Evolutionary conservation across 768 basidiomycete genomes (phyloP), one percentile per base, ranked within the genome.

Genomic region (Trametes cubensis): DNA sequence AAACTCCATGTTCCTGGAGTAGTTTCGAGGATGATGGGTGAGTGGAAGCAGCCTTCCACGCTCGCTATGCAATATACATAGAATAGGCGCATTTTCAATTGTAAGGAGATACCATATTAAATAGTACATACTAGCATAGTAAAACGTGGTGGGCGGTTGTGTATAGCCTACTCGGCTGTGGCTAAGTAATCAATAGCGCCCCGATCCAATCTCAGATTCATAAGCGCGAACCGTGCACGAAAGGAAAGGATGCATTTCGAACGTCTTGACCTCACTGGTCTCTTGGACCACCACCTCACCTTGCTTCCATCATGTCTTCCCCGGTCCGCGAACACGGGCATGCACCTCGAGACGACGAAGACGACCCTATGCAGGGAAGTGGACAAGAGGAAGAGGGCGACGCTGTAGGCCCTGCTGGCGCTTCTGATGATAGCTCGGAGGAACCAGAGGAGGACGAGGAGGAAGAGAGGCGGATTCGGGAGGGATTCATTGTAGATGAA

Each of bases 401-500:
- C 55, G 81, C 77, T 20, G 83, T 81, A 56, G 84, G 79, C 25
- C 58, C 41, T 23, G 86, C 86, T 42, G 79, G 77, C 57, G 76
- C 76, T 58, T 84, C 86, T 20, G 90, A 90, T 71, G 92, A 94
- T 75, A 94, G 92, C 73, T 94, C 92, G 47, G 92, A 93, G 69
- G 91, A 94, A 70, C 89, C 85, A 39, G 92, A 95, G 40, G 94
- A 96, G 50, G 94, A 96, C 70, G 90, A 87, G 68, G 95, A 96
- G 64, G 94, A 94, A 77, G 89, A 80, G 68, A 82, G 84, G 60
- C 80, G 84, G 59, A 85, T 97, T 58, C 79, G 86, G 53, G 91
- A 95, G 52, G 95, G 92, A 0, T 97, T 98, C 72, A 97, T 98
- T 68, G 94, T 95, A 8, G 91, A 91, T 59, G 91, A 89, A 58